Base-by-base conservation (phyloP, 345 rosid species). In the Lenwebbia sp. region DNA sequence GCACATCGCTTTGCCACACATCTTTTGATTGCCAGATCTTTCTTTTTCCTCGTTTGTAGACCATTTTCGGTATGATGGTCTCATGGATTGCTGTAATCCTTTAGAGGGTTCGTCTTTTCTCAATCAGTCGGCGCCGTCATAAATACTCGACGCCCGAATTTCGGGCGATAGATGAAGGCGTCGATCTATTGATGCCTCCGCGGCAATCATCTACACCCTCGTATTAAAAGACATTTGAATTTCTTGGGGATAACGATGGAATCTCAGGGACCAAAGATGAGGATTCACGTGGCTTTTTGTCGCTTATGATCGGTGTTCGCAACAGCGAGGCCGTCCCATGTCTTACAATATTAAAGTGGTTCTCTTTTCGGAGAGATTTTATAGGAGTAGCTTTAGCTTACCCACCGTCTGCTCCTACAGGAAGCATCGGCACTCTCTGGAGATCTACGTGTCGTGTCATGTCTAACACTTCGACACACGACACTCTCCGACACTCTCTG, bases 321-420 rank as follows among this genome's bases (percentile, higher is more conserved):
- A 1, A 7, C 12, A 62, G 12, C 25, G 11, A 70, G 78, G 10
- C 47, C 7, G 7, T 22, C 9, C 25, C 11, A 19, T 10, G 6
- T 19, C 78, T 70, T 37, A 1, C 23, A 55, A 37, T 19, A 3
- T 70, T 37, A 70, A 33, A 4, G 78, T 37, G 1, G 57, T 47
- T 0, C 5, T 10, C 7, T 19, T 30, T 11, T 65, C 23, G 3
- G 2, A 15, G 15, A 17, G 23, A 14, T 65, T 10, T 10, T 33
- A 30, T 10, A 10, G 2, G 25, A 33, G 44, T 33, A 13, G 13
- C 47, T 70, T 9, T 19, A 65, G 47, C 47, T 33, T 19, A 33
- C 4, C 47, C 13, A 2, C 40, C 0, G 1, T 28, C 5, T 9
- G 0, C 10, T 30, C 10, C 75, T 60, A 13, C n/a, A n/a, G n/a